phyloP scores from a whole-genome alignment of 345 rosid genomes.

The Euclidium syriacum region DNA sequence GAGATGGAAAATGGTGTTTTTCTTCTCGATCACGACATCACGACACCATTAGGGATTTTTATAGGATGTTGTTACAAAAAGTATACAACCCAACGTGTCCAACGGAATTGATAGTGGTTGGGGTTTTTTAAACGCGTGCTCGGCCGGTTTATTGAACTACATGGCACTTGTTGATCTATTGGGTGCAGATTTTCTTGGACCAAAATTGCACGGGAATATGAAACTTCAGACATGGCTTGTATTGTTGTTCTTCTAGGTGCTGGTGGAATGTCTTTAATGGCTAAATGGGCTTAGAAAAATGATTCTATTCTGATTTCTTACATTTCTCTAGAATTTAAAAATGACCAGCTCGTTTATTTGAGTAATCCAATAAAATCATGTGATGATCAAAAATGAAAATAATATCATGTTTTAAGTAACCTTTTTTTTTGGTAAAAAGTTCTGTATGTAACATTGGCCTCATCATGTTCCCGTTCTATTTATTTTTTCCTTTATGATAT shows the following conservation, averaged over 20 bases:
- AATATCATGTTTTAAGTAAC: too few relatives aligned
- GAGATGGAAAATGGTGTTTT: slow-evolving; percentile 14
- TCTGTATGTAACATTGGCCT: too few relatives aligned
- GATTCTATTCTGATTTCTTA: too few relatives aligned
- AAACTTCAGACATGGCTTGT: slow-evolving; percentile 19
- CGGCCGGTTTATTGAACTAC: slow-evolving; percentile 31
- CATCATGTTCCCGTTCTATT: too few relatives aligned
- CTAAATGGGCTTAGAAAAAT: slow-evolving; percentile 30
- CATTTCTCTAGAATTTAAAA: too few relatives aligned
- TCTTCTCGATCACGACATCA: slow-evolving; percentile 34
- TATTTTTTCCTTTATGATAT: too few relatives aligned
- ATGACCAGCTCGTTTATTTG: too few relatives aligned
- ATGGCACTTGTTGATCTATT: slow-evolving; percentile 39
- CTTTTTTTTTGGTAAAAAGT: too few relatives aligned
- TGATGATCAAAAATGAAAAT: too few relatives aligned
- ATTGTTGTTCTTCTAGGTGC: slow-evolving; percentile 20
- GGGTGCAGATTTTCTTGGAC: slow-evolving; percentile 32
- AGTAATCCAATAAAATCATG: too few relatives aligned
- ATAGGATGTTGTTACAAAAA: slow-evolving; percentile 26
- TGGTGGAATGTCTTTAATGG: slow-evolving; percentile 29
- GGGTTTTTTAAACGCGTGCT: slow-evolving; percentile 18
- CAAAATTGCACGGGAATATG: slow-evolving; percentile 21
- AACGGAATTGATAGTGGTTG: slow-evolving; percentile 26
- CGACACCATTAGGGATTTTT: slow-evolving; percentile 31
- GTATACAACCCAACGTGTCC: slow-evolving; percentile 21